phyloP scores from a whole-genome alignment of 2,329 filamentous ascomycete genomes.

The Didymella exigua region DNA sequence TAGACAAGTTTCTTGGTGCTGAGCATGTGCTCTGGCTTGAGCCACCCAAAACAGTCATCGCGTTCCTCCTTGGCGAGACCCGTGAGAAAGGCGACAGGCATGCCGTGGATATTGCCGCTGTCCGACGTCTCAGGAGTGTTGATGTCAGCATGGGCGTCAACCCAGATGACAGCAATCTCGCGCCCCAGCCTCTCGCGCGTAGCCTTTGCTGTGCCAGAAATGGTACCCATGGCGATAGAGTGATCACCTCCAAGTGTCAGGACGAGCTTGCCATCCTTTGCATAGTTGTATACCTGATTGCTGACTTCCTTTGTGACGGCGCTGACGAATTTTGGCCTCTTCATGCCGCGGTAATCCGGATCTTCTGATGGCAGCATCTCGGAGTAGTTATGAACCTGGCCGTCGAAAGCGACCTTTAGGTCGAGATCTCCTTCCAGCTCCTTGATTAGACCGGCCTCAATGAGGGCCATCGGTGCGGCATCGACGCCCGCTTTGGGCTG shows the following conservation, averaged over 20 bases:
- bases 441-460: slow-evolving; percentile 82
- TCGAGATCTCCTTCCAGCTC: slow-evolving; percentile 85
- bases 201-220: slow-evolving; percentile 85
- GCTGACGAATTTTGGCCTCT: slow-evolving; percentile 85
- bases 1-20: slow-evolving; percentile 90
- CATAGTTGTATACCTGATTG: slow-evolving; percentile 86
- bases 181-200: slow-evolving; percentile 79
- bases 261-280: slow-evolving; percentile 80
- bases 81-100: slow-evolving; percentile 92
- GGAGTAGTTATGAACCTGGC: slow-evolving; percentile 79
- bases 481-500: slow-evolving; percentile 92
- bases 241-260: slow-evolving; percentile 96
- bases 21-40: slow-evolving; percentile 72
- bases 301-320: slow-evolving; percentile 81
- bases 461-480: slow-evolving; percentile 84
- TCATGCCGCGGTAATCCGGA: slow-evolving; percentile 88
- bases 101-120: slow-evolving; percentile 95
- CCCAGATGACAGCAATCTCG: slow-evolving; percentile 96
- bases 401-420: slow-evolving; percentile 86
- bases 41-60: slow-evolving; percentile 87
- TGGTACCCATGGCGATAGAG: slow-evolving; percentile 92
- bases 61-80: slow-evolving; percentile 78
- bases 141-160: slow-evolving; percentile 97
- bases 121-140: slow-evolving; percentile 91
- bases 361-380: slow-evolving; percentile 74